Evolutionary conservation across 2,329 filamentous ascomycete genomes (phyloP), one percentile per base, ranked within the genome.

Genomic region (Orbilia javanica): DNA sequence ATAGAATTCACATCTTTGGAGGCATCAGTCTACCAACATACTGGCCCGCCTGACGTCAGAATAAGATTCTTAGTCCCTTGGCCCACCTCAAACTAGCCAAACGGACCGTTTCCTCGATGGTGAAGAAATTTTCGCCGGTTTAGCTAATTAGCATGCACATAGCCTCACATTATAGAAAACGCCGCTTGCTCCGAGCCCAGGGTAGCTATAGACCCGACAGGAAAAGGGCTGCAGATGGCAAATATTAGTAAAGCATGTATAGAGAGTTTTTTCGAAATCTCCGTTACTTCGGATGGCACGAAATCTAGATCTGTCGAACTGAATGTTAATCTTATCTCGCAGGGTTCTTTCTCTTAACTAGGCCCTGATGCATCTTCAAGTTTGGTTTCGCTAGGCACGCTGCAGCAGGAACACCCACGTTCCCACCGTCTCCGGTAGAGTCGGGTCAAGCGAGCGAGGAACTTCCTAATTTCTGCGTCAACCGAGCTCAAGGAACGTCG

Each of bases 371-470:
- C 73, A 27, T 36, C 48, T 39, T 62, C 29, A 36, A 46, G 22
- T 66, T 73, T 27, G 69, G 60, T 48, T 27, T 74, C 70, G 70
- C 70, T 74, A 68, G 70, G 50, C 66, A 65, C 22, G 39, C 52
- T 67, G 63, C 70, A 67, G 52, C 48, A 67, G 44, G 39, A 70
- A 31, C 57, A 64, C 48, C 72, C 72, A 69, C 65, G 55, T 76
- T 76, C 65, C 29, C 55, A 71, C 63, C 46, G 31, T 64, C 52
- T 50, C 36, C 48, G 25, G 53, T 69, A 53, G 48, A 77, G 66
- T 66, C 42, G 67, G 65, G 65, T 69, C 66, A 77, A 77, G 73
- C 73, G 73, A 77, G 66, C 73, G 66, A 77, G 73, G 69, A 71
- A 64, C 34, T 65, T 65, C 66, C 66, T 65, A 66, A 71, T 76